phyloP scores from a whole-genome alignment of 2,329 filamentous ascomycete genomes.

The Fusarium acutatum region DNA sequence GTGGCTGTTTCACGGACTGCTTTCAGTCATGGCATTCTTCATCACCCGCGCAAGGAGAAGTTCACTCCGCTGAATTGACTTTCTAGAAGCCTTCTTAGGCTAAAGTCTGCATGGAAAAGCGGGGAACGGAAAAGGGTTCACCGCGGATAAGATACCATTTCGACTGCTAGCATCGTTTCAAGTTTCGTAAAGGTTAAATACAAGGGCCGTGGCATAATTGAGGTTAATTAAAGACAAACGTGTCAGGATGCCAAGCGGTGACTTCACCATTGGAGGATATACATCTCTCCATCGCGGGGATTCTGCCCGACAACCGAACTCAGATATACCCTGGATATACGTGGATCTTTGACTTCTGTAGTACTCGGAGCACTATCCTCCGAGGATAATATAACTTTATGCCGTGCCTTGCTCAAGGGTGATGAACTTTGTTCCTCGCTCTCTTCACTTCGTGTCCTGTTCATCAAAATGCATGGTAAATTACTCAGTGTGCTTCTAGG shows the following conservation, averaged over 20 bases:
- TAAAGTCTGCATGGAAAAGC: background rate
- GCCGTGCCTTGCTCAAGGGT: too few species aligned
- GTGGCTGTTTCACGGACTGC: rapidly evolving
- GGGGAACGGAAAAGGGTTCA: slow-evolving; percentile 5
- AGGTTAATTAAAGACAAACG: slow-evolving; percentile 1
- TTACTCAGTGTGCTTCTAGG: background rate
- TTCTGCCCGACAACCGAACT: background rate
- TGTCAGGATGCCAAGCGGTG: background rate
- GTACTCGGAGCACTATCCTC: background rate
- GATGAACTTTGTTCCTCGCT: too few species aligned
- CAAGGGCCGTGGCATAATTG: background rate
- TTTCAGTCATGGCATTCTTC: background rate
- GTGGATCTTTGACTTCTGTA: background rate
- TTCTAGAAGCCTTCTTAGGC: background rate
- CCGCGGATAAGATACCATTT: background rate
- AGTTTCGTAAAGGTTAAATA: background rate
- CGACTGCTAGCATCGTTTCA: background rate
- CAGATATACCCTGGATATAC: background rate
- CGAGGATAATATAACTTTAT: background rate
- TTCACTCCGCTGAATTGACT: background rate
- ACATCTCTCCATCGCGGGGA: background rate
- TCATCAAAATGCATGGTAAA: background rate
- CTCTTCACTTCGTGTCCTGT: too few species aligned
- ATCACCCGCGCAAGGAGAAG: rapidly evolving
- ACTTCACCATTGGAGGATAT: slow-evolving; percentile 9